Conservation (phyloP, 2,329 filamentous ascomycete species). For the Emmonsia crescens region DNA sequence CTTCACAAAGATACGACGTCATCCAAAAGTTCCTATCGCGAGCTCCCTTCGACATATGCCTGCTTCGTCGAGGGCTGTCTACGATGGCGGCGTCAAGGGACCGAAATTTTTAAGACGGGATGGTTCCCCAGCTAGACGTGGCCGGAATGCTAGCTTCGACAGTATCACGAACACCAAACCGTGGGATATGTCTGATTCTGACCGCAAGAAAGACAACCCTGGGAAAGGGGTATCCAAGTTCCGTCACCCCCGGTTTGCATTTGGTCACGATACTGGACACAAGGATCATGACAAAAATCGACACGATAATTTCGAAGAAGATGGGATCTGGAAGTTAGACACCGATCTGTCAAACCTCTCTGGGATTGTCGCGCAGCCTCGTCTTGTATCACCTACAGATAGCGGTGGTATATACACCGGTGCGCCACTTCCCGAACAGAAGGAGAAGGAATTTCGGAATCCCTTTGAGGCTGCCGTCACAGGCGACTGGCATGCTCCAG, state of each 20-base stretch:
- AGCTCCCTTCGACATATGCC: conserved; percentile 23
- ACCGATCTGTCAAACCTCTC: conserved; percentile 86
- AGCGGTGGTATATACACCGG: conserved; percentile 29
- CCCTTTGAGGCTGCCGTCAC: conserved; percentile 19
- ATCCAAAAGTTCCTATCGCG: conserved; percentile 36
- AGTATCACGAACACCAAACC: conserved; percentile 16
- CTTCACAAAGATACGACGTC: conserved; percentile 43
- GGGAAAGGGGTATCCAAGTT: conserved; percentile 27
- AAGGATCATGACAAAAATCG: conserved; percentile 16
- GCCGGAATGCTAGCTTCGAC: conserved; percentile 29
- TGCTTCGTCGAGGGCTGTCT: conserved; percentile 19
- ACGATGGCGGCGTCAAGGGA: conserved; percentile 19
- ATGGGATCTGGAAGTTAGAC: conserved; percentile 65
- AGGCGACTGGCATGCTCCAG: conserved; percentile 80
- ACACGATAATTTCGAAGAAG: conserved; percentile 41
- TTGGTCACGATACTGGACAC: conserved; percentile 21
- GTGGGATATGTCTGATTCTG: conserved; percentile 23
- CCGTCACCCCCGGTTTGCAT: conserved; percentile 22
- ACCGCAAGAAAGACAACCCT: conserved; percentile 26
- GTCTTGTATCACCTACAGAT: conserved; percentile 59
- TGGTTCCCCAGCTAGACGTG: conserved; percentile 21
- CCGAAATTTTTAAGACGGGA: conserved; percentile 23
- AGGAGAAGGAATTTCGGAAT: conserved; percentile 20
- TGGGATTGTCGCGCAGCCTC: conserved; percentile 67
- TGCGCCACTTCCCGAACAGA: conserved; percentile 15